Base-by-base conservation (phyloP, 2,329 filamentous ascomycete species). In the Diaporthe batatas region DNA sequence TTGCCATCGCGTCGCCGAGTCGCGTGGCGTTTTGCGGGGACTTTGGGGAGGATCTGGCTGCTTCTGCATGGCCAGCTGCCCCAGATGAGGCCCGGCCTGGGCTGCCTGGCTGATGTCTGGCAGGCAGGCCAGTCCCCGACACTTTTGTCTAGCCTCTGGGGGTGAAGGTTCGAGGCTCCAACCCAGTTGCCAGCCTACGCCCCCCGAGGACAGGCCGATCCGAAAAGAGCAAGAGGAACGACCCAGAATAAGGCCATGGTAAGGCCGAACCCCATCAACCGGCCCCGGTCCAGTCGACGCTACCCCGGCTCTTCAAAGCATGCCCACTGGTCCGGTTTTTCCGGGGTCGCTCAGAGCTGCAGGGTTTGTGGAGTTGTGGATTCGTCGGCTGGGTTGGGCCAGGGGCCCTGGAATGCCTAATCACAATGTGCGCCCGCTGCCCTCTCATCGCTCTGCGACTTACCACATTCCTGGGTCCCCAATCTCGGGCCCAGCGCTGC, bases 241-340 rank as follows among this genome's bases (percentile, higher is more conserved):
- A 42, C 59, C 59, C 59, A 65, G 59, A 70, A 70, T 70, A 70
- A 70, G 68, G 68, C 68, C 68, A 70, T 59, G 57, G 55, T 70
- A 70, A 70, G 42, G 68, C 68, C 68, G 68, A 70, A 70, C 68
- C 68, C 68, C 54, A 59, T 70, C 29, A 25, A 51, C 47, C 29
- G 54, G 55, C 68, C 29, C 68, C 39, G 49, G 68, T 65, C 59
- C 59, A 47, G 1, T 59, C 54, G 29, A 70, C 44, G 39, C 54
- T 51, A 70, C 68, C 68, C 68, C 68, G 55, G 54, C 25, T 21
- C 16, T n/a, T 42, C 6, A n/a, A 25, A 23, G 8, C 32, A 39
- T 8, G 21, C 29, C 54, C 42, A 70, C 68, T 70, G 68, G 68
- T 44, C 51, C 36, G 42, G 34, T 39, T 51, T 53, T 51, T 25